Percentiles rank a stretch among this genome's conserved stretches.
These are phyloP conservation scores for Cutaneotrichosporon daszewskae DNA, from an alignment of 1,284 basidiomycete genomes.

Conservation along the genomic window DNA sequence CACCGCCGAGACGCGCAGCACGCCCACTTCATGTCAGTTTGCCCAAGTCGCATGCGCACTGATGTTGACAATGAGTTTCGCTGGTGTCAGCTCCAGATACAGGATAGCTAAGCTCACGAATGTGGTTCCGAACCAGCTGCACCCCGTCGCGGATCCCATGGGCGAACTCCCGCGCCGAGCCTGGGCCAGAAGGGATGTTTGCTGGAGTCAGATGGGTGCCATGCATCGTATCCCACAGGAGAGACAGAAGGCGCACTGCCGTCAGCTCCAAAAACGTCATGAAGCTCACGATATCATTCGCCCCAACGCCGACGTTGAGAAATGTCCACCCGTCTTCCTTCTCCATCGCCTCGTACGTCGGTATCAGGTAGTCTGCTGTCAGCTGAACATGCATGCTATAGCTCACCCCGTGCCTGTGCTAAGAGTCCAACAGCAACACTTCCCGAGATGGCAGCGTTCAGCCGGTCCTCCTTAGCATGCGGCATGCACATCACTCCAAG, in stretches of 20 bases:
- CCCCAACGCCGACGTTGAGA: constrained; percentile 45
- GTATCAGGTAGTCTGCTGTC: constrained; percentile 38
- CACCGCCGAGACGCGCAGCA: constrained; percentile 43
- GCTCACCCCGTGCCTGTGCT: constrained; percentile 35
- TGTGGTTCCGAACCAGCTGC: constrained; percentile 32
- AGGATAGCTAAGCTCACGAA: constrained; percentile 31
- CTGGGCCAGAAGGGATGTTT: constrained; percentile 22
- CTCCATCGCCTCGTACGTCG: constrained; percentile 24
- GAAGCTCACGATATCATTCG: constrained; percentile 47
- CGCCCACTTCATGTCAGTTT: constrained; percentile 30
- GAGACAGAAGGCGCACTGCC: constrained; percentile 44
- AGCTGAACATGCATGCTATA: not conserved
- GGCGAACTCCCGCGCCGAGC: constrained; percentile 40
- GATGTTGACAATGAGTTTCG: constrained; percentile 39
- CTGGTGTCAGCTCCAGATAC: constrained; percentile 11
- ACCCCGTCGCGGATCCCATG: constrained; percentile 36
- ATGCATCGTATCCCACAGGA: constrained; percentile 22
- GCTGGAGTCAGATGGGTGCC: constrained; percentile 15
- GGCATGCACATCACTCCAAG: constrained; percentile 1
- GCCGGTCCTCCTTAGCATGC: constrained; percentile 27
- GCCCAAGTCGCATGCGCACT: constrained; percentile 14
- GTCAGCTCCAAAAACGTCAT: constrained; percentile 9
- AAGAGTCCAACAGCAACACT: constrained; percentile 24
- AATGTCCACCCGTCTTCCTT: constrained; percentile 38
- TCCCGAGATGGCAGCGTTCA: constrained; percentile 40